Base-by-base conservation (phyloP, 352 stramenopile genomes). In the Globisporangium megalacanthum region DNA sequence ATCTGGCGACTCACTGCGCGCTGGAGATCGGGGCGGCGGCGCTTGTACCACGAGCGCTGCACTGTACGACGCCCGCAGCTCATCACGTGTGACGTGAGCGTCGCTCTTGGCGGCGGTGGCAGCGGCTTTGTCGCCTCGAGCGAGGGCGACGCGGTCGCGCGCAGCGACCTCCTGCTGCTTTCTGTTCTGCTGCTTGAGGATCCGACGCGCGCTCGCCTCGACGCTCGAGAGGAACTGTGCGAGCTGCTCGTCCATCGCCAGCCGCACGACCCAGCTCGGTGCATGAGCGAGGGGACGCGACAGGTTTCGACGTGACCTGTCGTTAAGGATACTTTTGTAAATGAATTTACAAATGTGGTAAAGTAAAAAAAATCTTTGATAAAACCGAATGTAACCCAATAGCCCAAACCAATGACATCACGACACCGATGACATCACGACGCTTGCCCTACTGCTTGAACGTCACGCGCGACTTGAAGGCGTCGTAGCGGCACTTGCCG, bases 161-260 rank as follows among this genome's bases (percentile, higher is more conserved):
- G 61, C 52, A 15, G 78, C 65, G 33, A 77, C 66, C 61, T 89
- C 76, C 50, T 87, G 75, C 56, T 86, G 80, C 57, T 85, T 87
- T 52, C 82, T 82, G 62, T 87, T 86, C 63, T 93, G 80, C 55
- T 90, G 73, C 69, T 88, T 87, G 65, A 92, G 68, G 74, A 94
- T 89, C 52, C 81, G 80, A 13, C 80, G 81, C 31, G 81, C 79
- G 49, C 75, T 88, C 31, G 73, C 71, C 61, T 92, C 79, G 52
- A 92, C 81, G 52, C 68, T 88, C 62, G 86, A 86, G 54, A 91
- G 69, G 62, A 92, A 92, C 70, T 86, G 80, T 22, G 79, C 83
- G 47, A 92, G 68, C 50, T 94, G 81, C 45, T 92, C 78, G 44
- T 49, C 44, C 44, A 49, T 49, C 35, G 44, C 3, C 14, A 11